Evolutionary conservation across 768 basidiomycete genomes (phyloP).

Genomic region (Coprinellus aureogranulatus): DNA sequence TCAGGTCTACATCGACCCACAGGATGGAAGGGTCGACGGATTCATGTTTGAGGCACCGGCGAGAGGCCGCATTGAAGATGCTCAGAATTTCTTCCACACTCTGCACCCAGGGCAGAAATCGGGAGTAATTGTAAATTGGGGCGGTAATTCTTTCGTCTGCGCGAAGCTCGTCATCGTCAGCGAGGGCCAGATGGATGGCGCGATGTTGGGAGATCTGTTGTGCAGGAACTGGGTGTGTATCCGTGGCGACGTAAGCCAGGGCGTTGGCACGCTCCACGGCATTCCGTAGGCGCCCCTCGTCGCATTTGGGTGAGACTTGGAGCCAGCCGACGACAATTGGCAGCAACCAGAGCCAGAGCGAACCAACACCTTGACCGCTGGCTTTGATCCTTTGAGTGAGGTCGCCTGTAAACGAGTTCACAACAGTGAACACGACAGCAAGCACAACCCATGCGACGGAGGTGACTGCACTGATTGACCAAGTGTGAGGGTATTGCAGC

Average conservation of each 20-base stretch:
- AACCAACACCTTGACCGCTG: slow-evolving; percentile 37
- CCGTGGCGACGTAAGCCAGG: slow-evolving; percentile 19
- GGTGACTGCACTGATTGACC: slow-evolving; percentile 36
- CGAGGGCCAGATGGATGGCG: slow-evolving; percentile 1
- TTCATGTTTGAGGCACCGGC: slow-evolving; percentile 3
- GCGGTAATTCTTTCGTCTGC: slow-evolving; percentile 16
- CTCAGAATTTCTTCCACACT: slow-evolving; percentile 11
- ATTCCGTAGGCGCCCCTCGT: slow-evolving; percentile 26
- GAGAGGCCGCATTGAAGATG: slow-evolving; percentile 11
- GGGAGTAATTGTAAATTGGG: slow-evolving; percentile 22
- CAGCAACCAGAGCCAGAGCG: slow-evolving; percentile 44
- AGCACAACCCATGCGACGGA: slow-evolving; percentile 46
- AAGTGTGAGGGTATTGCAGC: slow-evolving; percentile 33
- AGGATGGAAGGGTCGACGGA: background rate
- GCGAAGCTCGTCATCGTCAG: background rate
- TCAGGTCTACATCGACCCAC: background rate
- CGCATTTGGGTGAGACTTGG: slow-evolving; percentile 38
- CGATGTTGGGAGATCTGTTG: background rate
- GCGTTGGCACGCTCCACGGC: slow-evolving; percentile 30
- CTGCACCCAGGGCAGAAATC: slow-evolving; percentile 19
- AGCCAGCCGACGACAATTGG: slow-evolving; percentile 42
- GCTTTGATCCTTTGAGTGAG: slow-evolving; percentile 19
- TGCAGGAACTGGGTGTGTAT: background rate
- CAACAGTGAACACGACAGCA: slow-evolving; percentile 39
- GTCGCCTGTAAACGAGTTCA: slow-evolving; percentile 29